Percentiles rank a stretch among this genome's conserved stretches.
These are phyloP conservation scores for Lithocarpus polystachyus DNA, from an alignment of 306 rosid genomes.

Conservation along the genomic window DNA sequence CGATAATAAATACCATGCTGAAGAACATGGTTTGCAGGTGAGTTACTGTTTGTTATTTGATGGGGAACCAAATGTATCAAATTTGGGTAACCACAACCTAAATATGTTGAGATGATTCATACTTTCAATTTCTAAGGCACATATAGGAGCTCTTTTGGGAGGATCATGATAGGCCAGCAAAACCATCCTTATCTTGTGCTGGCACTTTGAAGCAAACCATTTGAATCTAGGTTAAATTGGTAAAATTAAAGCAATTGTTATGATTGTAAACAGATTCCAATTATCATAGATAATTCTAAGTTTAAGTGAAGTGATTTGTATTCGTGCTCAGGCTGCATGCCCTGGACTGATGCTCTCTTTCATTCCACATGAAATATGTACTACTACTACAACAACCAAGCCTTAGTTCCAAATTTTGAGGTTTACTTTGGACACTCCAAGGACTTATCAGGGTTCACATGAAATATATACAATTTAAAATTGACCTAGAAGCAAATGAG, in stretches of 20 bases:
- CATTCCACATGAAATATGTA: not conserved
- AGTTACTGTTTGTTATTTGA: constrained; percentile 3
- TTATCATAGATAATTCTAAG: not conserved
- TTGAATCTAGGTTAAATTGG: not conserved
- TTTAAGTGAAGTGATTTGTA: too few relatives aligned
- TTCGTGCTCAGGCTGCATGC: not conserved
- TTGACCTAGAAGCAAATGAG: not conserved
- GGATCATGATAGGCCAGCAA: not conserved
- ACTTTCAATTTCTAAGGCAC: not conserved
- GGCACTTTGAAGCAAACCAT: not conserved
- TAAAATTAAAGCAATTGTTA: not conserved
- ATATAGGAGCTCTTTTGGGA: not conserved
- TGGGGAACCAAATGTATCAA: not conserved
- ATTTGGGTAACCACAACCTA: not conserved
- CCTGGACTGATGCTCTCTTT: not conserved
- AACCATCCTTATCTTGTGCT: not conserved
- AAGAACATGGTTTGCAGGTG: constrained; percentile 87
- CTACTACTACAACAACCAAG: too few relatives aligned
- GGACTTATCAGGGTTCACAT: too few relatives aligned
- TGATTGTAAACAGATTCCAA: not conserved
- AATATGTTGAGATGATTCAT: not conserved
- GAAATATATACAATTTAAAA: not conserved
- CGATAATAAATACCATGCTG: constrained; percentile 91
- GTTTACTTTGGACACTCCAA: too few relatives aligned
- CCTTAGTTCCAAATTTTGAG: too few relatives aligned